Evolutionary conservation across 2,329 filamentous ascomycete genomes (phyloP).

Genomic region (Botrytis squamosa): DNA sequence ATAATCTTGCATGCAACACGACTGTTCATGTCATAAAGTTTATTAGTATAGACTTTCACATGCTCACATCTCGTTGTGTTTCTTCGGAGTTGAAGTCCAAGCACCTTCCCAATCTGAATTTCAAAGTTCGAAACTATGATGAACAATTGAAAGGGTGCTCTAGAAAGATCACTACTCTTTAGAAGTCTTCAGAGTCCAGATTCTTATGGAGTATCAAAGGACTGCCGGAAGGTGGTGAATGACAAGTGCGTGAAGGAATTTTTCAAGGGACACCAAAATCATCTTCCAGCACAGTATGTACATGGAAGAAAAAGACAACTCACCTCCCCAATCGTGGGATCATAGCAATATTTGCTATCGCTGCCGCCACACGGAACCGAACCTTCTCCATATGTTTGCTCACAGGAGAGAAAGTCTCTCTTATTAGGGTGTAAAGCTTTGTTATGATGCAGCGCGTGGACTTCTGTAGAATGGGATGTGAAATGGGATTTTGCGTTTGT

Average conservation of each 20-base stretch:
- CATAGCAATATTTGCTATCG: constrained; percentile 27
- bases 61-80: not conserved
- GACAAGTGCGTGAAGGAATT: not conserved
- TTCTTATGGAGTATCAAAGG: not conserved
- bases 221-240: not conserved
- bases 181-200: not conserved
- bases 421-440: constrained; percentile 10
- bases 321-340: constrained; percentile 31
- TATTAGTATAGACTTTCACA: not conserved
- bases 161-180: not conserved
- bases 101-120: not conserved
- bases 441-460: not conserved
- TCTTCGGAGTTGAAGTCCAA: not conserved
- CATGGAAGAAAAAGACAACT: not conserved
- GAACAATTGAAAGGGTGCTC: not conserved
- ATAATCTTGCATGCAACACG: constrained; percentile 27
- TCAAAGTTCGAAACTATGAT: not conserved
- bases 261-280: not conserved
- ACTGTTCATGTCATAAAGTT: constrained; percentile 13
- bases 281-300: not conserved
- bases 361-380: constrained; percentile 23
- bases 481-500: not conserved
- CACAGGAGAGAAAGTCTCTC: constrained; percentile 24
- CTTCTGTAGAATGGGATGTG: not conserved
- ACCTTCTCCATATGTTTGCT: constrained; percentile 26